Conservation (phyloP, 768 basidiomycete genomes). For the Cystoderma amianthinum region DNA sequence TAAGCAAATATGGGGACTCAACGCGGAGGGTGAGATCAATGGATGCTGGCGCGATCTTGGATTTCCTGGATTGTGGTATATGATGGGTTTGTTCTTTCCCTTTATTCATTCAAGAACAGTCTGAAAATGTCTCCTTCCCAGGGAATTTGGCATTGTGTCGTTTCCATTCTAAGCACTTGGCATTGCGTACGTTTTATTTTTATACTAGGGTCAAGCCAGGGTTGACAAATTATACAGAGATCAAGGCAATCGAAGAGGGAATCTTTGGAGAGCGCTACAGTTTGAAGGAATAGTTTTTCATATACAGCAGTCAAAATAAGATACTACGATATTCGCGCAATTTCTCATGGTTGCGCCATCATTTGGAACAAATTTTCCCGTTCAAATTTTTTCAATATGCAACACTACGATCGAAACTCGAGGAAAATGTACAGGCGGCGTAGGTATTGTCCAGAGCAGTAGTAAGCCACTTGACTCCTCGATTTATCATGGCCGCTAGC, state of each 20-base stretch:
- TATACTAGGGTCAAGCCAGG: not conserved
- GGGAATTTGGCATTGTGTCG: constrained; percentile 43
- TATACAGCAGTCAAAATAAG: too few relatives aligned
- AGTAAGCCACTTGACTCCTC: too few relatives aligned
- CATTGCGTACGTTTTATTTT: constrained; percentile 44
- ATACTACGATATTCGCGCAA: too few relatives aligned
- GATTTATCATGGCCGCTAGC: too few relatives aligned
- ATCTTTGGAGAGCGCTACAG: constrained; percentile 9
- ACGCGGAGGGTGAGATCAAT: constrained; percentile 56
- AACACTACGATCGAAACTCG: too few relatives aligned
- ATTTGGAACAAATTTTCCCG: too few relatives aligned
- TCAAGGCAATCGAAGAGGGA: constrained; percentile 14
- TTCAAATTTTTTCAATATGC: too few relatives aligned
- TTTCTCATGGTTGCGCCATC: too few relatives aligned
- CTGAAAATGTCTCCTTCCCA: constrained; percentile 9
- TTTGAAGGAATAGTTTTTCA: not conserved
- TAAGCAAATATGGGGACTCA: constrained; percentile 57
- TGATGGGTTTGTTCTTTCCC: constrained; percentile 48
- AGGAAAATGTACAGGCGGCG: too few relatives aligned
- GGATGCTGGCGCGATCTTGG: constrained; percentile 48
- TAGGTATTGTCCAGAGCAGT: too few relatives aligned
- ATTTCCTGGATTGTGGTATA: constrained; percentile 46
- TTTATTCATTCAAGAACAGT: too few relatives aligned
- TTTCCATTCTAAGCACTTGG: constrained; percentile 56
- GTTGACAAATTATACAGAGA: constrained; percentile 4